Evolutionary conservation across 164 flowering plant genomes (phyloP), one percentile per base, ranked within the genome.

Genomic region (Pachysandra terminalis): DNA sequence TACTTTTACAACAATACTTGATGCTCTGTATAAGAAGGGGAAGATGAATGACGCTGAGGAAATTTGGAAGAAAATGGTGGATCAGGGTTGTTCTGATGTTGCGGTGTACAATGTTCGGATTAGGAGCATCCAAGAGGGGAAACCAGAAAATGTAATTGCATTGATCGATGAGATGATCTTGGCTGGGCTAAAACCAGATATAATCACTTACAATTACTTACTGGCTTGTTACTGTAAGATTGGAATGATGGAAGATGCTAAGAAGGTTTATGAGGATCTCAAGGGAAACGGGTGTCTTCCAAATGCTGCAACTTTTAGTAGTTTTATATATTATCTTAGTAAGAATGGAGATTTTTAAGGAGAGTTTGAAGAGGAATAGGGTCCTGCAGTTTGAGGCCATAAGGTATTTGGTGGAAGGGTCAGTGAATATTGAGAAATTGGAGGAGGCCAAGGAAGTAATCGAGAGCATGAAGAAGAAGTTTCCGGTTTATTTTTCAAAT

Each of bases 241-340:
- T 65, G 90, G 81, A 64, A 79, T 82, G 83, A 68, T 88, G 73
- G 85, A 85, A 37, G 95, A 90, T 19, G 98, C 95, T 0, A 71
- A 72, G 83, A 79, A 81, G 80, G 91, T 87, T 10, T 90, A 83
- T 61, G 72, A 81, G 53, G 82, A 66, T 19, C 61, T 93, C 72
- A 74, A 73, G 72, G 76, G 21, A 9, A 78, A 83, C 59, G 84
- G 84, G 21, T 84, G 86, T 61, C 59, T 70, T 10, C 87, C 90
- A 17, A 89, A 90, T 84, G 87, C 90, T 5, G 83, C 87, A 0
- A 90, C 93, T n/a, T 93, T 81, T 77, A 80, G 92, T 76, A 83
- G 79, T 19, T 63, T 83, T 77, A 71, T 89, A 16, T 73, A 66
- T 78, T 68, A 85, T 64, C 56, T 83, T 65, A 84, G 86, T 71